Evolutionary conservation across 768 basidiomycete species (phyloP).

Genomic region (Epithele typhae): DNA sequence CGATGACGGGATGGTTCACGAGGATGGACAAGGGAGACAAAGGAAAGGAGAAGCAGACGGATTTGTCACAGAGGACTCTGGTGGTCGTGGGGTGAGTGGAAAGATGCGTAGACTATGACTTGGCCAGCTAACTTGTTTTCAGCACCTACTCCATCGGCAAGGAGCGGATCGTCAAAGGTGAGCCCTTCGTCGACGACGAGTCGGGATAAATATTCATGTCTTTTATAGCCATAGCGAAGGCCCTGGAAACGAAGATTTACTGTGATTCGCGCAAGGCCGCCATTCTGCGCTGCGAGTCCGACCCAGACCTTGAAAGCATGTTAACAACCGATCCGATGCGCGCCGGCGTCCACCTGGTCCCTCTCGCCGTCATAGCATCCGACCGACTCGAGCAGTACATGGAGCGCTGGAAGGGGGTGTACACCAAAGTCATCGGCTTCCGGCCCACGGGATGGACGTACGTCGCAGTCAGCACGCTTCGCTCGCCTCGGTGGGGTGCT

Average conservation of each 20-base stretch:
- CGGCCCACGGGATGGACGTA: slow-evolving; percentile 97
- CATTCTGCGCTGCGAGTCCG: slow-evolving; percentile 80
- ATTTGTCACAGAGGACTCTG: slow-evolving; percentile 35
- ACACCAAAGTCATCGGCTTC: slow-evolving; percentile 72
- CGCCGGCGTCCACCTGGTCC: slow-evolving; percentile 83
- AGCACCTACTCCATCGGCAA: slow-evolving; percentile 98
- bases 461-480: slow-evolving; percentile 33
- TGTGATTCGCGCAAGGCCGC: slow-evolving; percentile 83
- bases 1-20: slow-evolving; percentile 53
- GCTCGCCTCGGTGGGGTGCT: not conserved
- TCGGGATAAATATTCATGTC: not conserved
- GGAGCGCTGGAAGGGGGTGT: slow-evolving; percentile 67
- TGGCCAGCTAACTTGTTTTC: too few relatives aligned
- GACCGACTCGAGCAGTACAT: slow-evolving; percentile 79
- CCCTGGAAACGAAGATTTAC: slow-evolving; percentile 78
- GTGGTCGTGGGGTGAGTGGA: slow-evolving; percentile 65
- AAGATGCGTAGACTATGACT: too few relatives aligned
- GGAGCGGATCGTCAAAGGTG: slow-evolving; percentile 95
- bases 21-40: slow-evolving; percentile 18
- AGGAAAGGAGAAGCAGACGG: slow-evolving; percentile 30
- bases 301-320: slow-evolving; percentile 74
- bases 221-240: slow-evolving; percentile 71
- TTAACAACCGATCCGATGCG: slow-evolving; percentile 72
- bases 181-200: not conserved
- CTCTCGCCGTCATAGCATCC: slow-evolving; percentile 66